Evolutionary conservation across 139 green algal genomes (phyloP).

Genomic region (Diplosphaera chodatii): DNA sequence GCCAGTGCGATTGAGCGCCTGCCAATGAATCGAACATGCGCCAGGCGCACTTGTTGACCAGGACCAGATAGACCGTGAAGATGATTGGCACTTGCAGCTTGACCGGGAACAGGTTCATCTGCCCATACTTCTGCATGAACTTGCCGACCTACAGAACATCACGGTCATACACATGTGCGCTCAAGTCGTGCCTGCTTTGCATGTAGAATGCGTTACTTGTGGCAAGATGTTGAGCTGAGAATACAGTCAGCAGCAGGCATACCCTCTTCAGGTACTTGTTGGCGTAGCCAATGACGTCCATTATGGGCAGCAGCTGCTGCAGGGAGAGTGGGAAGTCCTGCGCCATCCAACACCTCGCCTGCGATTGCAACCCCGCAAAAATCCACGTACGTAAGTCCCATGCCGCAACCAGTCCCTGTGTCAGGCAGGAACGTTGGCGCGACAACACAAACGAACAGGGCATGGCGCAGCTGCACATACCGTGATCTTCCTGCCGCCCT

Average conservation of each 20-base stretch:
- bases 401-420: too few relatives aligned
- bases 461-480: not conserved
- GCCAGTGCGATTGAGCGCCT: too few relatives aligned
- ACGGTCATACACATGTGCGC: not conserved
- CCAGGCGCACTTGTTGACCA: slow-evolving; percentile 46
- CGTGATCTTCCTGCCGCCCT: slow-evolving; percentile 8
- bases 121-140: slow-evolving; percentile 46
- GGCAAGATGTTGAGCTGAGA: not conserved
- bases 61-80: slow-evolving; percentile 57
- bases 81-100: slow-evolving; percentile 68
- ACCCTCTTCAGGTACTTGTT: slow-evolving; percentile 72
- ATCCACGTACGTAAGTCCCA: too few relatives aligned
- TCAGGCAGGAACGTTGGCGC: too few relatives aligned
- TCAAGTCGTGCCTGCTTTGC: too few relatives aligned
- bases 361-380: too few relatives aligned
- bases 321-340: slow-evolving; percentile 60
- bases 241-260: slow-evolving; percentile 51
- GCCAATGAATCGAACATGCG: too few relatives aligned
- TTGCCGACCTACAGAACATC: not conserved
- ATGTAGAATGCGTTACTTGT: too few relatives aligned
- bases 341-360: slow-evolving; percentile 61
- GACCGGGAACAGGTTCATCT: slow-evolving; percentile 71
- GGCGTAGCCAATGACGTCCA: slow-evolving; percentile 68
- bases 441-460: too few relatives aligned
- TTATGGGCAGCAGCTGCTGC: slow-evolving; percentile 68